phyloP scores from a whole-genome alignment of 768 basidiomycete species.

The Fomitopsis pulvina region DNA sequence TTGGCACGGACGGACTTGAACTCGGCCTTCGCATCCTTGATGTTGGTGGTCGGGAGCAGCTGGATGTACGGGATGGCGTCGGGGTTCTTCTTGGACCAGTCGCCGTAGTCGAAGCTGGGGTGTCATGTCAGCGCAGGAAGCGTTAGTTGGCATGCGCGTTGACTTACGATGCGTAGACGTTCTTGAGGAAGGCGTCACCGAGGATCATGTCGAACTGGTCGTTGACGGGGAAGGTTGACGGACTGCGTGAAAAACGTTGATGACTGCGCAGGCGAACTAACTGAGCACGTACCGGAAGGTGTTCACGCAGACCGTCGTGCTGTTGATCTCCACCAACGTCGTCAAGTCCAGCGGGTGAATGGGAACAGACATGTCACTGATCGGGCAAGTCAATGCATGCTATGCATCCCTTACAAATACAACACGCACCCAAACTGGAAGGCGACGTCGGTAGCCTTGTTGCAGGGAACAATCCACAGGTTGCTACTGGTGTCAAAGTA shows the following conservation, averaged over 20 bases:
- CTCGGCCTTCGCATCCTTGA: slow-evolving; percentile 18
- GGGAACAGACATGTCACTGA: slow-evolving; percentile 32
- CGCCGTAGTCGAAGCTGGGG: slow-evolving; percentile 20
- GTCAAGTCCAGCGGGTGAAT: slow-evolving; percentile 30
- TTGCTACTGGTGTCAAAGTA: slow-evolving; percentile 14
- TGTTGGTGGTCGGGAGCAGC: slow-evolving; percentile 21
- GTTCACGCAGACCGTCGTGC: slow-evolving; percentile 23
- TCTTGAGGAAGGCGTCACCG: slow-evolving; percentile 29
- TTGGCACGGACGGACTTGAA: slow-evolving; percentile 13
- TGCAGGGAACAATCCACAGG: slow-evolving; percentile 27
- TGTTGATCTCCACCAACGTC: slow-evolving; percentile 4
- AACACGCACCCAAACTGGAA: slow-evolving; percentile 24
- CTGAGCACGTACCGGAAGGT: slow-evolving; percentile 17
- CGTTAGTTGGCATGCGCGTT: neutral
- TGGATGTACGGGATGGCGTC: slow-evolving; percentile 26
- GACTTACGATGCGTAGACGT: slow-evolving; percentile 28
- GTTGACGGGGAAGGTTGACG: slow-evolving; percentile 13
- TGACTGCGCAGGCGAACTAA: slow-evolving; percentile 1
- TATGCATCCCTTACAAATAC: neutral
- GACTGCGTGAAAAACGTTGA: neutral
- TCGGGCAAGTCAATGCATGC: neutral
- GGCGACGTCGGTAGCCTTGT: slow-evolving; percentile 18
- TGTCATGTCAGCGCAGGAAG: neutral
- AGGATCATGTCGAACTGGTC: slow-evolving; percentile 23
- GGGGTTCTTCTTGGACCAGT: slow-evolving; percentile 12